A percentile compares a stretch with the other conserved stretches of the same genome.
Evolutionary conservation across 2,329 filamentous ascomycete genomes (phyloP).

Genomic region (Drechslerella coelobrocha): DNA sequence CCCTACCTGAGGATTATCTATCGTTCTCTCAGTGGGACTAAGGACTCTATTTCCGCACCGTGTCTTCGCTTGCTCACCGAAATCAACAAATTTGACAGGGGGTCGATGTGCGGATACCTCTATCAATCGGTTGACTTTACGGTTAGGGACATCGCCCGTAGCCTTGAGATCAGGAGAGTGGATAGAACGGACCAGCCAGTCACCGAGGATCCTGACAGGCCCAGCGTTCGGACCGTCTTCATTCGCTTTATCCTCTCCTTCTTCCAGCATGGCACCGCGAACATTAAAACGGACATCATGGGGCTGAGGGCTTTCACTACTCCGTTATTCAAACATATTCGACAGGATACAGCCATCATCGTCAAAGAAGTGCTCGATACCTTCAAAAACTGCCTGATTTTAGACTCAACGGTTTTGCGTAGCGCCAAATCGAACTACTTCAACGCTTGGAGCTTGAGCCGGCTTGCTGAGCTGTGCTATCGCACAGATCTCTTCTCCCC

Average conservation of each 20-base stretch:
- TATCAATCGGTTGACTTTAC: slow-evolving; percentile 80
- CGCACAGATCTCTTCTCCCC: slow-evolving; percentile 61
- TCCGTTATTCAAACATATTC: slow-evolving; percentile 76
- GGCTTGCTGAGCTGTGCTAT: slow-evolving; percentile 75
- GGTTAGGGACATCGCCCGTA: slow-evolving; percentile 78
- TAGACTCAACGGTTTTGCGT: slow-evolving; percentile 75
- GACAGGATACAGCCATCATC: slow-evolving; percentile 76
- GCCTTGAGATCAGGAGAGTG: slow-evolving; percentile 68
- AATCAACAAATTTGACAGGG: slow-evolving; percentile 83
- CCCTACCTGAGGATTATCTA: slow-evolving; percentile 81
- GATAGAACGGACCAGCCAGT: slow-evolving; percentile 64
- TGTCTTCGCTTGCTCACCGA: slow-evolving; percentile 85
- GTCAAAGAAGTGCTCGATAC: slow-evolving; percentile 76
- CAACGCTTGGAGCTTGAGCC: slow-evolving; percentile 74
- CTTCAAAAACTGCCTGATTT: slow-evolving; percentile 73
- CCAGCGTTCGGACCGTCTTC: slow-evolving; percentile 82
- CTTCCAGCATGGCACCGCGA: slow-evolving; percentile 76
- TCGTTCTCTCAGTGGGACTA: slow-evolving; percentile 78
- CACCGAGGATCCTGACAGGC: slow-evolving; percentile 71
- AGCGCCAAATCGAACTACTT: slow-evolving; percentile 77
- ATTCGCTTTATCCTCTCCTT: slow-evolving; percentile 80
- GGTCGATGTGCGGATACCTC: slow-evolving; percentile 75
- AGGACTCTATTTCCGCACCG: slow-evolving; percentile 87
- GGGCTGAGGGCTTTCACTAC: slow-evolving; percentile 74
- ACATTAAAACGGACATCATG: slow-evolving; percentile 81